Conservation (phyloP, 441 rosid species). For the Theobroma grandiflorum region DNA sequence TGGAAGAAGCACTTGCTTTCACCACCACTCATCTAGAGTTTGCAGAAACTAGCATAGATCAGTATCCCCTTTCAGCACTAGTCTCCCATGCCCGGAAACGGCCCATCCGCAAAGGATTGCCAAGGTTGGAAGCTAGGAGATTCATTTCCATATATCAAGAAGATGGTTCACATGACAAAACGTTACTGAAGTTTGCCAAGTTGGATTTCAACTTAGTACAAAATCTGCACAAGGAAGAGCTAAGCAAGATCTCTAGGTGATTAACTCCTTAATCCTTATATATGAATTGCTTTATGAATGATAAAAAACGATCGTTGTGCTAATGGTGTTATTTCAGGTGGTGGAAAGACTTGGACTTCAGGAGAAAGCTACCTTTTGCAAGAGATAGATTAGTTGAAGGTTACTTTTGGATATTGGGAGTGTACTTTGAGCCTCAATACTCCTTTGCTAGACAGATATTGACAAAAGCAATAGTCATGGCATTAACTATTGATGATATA, state of each 20-base stretch:
- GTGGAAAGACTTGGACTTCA: slow-evolving; percentile 28
- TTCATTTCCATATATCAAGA: slow-evolving; percentile 21
- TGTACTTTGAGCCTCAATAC: slow-evolving; percentile 31
- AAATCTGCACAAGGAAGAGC: slow-evolving; percentile 36
- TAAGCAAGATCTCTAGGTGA: slow-evolving; percentile 27
- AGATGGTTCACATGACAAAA: slow-evolving; percentile 12
- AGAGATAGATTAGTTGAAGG: slow-evolving; percentile 34
- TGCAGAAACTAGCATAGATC: not conserved
- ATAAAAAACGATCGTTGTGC: too few species aligned
- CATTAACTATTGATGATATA: slow-evolving; percentile 28
- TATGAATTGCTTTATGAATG: too few species aligned
- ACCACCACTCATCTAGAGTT: not conserved
- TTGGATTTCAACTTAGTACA: slow-evolving; percentile 42
- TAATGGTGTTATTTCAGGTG: too few species aligned
- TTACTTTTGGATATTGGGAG: slow-evolving; percentile 32
- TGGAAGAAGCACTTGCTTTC: not conserved
- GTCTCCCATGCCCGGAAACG: slow-evolving; percentile 20
- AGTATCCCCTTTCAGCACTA: not conserved
- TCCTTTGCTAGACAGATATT: slow-evolving; percentile 20
- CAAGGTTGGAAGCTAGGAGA: slow-evolving; percentile 25
- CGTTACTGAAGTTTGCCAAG: slow-evolving; percentile 27
- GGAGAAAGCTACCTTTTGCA: slow-evolving; percentile 16
- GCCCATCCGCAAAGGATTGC: slow-evolving; percentile 10
- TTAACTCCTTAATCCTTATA: not conserved
- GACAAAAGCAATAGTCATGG: slow-evolving; percentile 18